Conservation (phyloP, 169 alveolate genomes). For the Hepatocystis sp. region DNA sequence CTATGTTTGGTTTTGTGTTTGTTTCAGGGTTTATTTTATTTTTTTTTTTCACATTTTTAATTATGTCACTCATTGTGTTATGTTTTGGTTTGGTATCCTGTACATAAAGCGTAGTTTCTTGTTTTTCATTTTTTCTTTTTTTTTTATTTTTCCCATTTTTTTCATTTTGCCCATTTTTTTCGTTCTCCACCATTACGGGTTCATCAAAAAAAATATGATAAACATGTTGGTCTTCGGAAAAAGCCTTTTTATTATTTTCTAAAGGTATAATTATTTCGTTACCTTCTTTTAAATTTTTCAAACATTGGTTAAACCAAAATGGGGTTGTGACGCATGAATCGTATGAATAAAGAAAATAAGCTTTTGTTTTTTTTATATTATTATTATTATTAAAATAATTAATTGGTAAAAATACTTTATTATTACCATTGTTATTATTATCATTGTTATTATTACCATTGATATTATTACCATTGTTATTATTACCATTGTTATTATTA, state of each 20-base stretch:
- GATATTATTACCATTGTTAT: background rate
- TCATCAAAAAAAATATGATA: conserved; percentile 42
- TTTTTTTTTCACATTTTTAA: too few relatives aligned
- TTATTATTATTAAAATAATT: conserved; percentile 39
- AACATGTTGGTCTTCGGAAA: conserved; percentile 24
- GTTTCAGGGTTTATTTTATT: too few relatives aligned
- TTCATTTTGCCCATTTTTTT: background rate
- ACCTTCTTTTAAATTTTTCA: conserved; percentile 65
- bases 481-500: too few relatives aligned
- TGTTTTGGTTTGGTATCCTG: too few relatives aligned
- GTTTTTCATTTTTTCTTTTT: background rate
- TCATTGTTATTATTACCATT: background rate
- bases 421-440: background rate
- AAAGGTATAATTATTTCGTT: conserved; percentile 68
- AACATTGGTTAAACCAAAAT: conserved; percentile 57
- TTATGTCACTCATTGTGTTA: too few relatives aligned
- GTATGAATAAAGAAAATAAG: conserved; percentile 64
- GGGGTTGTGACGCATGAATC: conserved; percentile 70
- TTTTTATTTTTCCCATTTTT: background rate
- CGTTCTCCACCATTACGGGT: background rate
- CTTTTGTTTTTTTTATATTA: conserved; percentile 20
- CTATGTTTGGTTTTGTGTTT: background rate
- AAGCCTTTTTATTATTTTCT: conserved; percentile 42
- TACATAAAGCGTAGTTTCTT: too few relatives aligned
- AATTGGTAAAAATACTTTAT: too few relatives aligned